Evolutionary conservation across 139 green algal species (phyloP), one percentile per base, ranked within the genome.

Genomic region (Tetradesmus lagerheimii): DNA sequence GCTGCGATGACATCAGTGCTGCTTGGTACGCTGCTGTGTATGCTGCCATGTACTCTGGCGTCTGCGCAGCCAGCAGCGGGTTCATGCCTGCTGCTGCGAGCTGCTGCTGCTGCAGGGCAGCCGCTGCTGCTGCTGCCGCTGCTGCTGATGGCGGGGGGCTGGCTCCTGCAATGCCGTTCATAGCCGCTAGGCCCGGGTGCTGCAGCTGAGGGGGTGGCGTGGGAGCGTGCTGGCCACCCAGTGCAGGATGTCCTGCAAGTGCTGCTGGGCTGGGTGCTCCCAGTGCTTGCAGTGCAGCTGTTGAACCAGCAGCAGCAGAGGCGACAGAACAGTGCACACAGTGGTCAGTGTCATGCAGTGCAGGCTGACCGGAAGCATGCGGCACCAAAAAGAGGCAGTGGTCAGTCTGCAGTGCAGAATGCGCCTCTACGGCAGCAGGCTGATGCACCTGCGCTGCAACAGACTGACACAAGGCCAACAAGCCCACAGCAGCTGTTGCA

Each of bases 1-100:
- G 93, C 90, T 98, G 96, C 89, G 96, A 95, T 79, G 96, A 95
- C 93, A 98, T 92, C 6, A 99, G 91, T 2, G 96, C 97, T 12
- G 96, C 95, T 89, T 98, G 95, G 87, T 97, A 98, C 0, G 97
- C 97, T 37, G 96, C 96, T 90, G 97, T 94, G 87, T 99, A 98
- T 0, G 97, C 97, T 57, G 96, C 96, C 91, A 98, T 95, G 86
- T 98, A 98, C 83, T 99, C 95, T 4, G 97, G 74, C 29, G 92
- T 94, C 38, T 77, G 74, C 25, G 84, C 62, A 27, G 82, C 53
- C 5, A 88, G 64, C 77, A 89, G 23, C 35, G 89, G 15, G 57
- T 89, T 50, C 3, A 47, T 39, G 29, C 86, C 84, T 37, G 89
- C 85, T 80, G 87, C 87, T 64, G 87, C 87, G 35, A 80, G 16